phyloP scores from a whole-genome alignment of 371 early-diverging fungal genomes.

The Zopfochytrium polystomum region DNA sequence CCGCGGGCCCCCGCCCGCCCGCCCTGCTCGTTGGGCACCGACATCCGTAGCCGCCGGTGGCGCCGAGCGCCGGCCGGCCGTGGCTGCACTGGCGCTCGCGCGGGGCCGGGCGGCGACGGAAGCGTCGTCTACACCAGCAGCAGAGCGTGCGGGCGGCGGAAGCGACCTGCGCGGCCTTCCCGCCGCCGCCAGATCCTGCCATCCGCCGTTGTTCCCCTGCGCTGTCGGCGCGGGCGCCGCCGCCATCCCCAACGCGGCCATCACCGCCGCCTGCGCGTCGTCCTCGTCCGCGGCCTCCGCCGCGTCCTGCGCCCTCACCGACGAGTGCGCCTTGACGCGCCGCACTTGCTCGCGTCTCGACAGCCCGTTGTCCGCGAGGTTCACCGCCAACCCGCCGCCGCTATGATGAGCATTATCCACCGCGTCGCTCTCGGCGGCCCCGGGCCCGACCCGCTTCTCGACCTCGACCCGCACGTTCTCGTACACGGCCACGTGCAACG shows the following conservation, averaged over 20 bases:
- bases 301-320: too few species aligned
- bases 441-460: constrained; percentile 10
- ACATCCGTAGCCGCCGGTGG: constrained; percentile 3
- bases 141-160: constrained; percentile 4
- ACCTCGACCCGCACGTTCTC: constrained; percentile 13
- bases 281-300: too few species aligned
- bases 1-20: not conserved
- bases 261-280: too few species aligned
- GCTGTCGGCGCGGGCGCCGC: not conserved
- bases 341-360: not conserved
- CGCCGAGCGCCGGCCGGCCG: not conserved
- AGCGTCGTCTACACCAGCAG: too few species aligned
- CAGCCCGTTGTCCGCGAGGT: constrained; percentile 7
- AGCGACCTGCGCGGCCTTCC: not conserved
- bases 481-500: constrained; percentile 1
- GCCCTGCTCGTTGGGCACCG: not conserved
- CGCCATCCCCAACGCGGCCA: not conserved
- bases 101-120: not conserved
- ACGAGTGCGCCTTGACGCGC: not conserved
- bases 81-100: not conserved
- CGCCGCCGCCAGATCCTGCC: not conserved
- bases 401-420: not conserved
- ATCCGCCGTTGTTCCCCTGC: not conserved
- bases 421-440: constrained; percentile 1
- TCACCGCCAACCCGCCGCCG: not conserved